These are phyloP conservation scores for Fimicolochytrium jonesii DNA, from an alignment of 192 early-diverging fungal species.

Conservation along the genomic window DNA sequence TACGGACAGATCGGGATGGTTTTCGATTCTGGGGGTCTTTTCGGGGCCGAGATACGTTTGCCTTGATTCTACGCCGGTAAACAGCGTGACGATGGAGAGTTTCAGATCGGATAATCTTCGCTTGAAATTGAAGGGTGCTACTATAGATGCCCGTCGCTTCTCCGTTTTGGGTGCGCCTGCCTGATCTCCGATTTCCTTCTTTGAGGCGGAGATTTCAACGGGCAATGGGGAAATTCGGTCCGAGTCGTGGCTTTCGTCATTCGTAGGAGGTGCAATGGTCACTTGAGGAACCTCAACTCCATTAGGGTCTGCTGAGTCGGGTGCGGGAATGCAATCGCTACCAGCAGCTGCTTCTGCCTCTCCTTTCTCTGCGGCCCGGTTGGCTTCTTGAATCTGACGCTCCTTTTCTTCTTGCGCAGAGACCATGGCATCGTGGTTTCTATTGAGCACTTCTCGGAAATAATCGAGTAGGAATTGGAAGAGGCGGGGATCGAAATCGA, in stretches of 20 bases:
- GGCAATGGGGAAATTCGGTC: too few species aligned
- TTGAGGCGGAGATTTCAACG: too few species aligned
- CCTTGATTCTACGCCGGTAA: not conserved
- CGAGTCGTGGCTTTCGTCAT: not conserved
- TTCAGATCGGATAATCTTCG: slow-evolving; percentile 9
- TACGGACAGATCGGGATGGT: not conserved
- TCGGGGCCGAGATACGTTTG: slow-evolving; percentile 1
- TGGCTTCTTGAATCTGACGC: not conserved
- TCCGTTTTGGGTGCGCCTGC: not conserved
- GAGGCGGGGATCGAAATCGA: slow-evolving; percentile 20
- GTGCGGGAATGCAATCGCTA: too few species aligned
- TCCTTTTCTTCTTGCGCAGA: not conserved
- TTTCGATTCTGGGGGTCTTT: not conserved
- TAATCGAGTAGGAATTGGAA: slow-evolving; percentile 19
- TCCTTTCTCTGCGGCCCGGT: not conserved
- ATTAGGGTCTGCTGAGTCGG: too few species aligned
- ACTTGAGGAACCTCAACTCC: not conserved
- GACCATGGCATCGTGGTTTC: slow-evolving; percentile 4
- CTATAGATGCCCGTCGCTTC: not conserved
- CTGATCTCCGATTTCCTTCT: too few species aligned
- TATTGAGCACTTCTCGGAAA: slow-evolving; percentile 9
- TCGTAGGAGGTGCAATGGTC: not conserved
- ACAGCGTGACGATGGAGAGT: slow-evolving; percentile 17
- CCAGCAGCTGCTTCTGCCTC: not conserved
- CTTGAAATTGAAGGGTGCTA: not conserved